Base-by-base conservation (phyloP, 305 asterid genomes). In the Solanum hybrid region DNA sequence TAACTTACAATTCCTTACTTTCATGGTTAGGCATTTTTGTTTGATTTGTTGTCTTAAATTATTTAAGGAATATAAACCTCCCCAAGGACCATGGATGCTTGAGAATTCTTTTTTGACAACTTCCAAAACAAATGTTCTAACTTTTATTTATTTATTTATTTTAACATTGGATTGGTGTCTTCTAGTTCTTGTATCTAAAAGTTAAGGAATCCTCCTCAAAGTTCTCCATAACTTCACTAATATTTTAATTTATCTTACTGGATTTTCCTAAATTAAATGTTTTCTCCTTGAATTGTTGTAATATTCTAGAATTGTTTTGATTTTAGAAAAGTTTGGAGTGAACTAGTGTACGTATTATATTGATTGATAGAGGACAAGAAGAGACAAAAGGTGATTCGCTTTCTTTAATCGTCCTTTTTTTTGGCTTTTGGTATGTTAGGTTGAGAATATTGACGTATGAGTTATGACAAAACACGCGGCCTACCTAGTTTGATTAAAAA, bases 11-110 rank as follows among this genome's bases (percentile, higher is more conserved):
- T 81, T 92, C 93, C 92, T 93, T 90, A 90, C 92, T 93, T 93
- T 92, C 91, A 92, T 92, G 93, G 69, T 88, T 94, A 93, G 93
- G 93, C 94, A 81, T 92, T 85, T 85, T 94, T 93, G 96, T 93
- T 94, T 93, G 92, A 93, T 93, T 90, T 90, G 92, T 86, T 92
- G 94, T 95, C 95, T 69, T 71, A 60, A 56, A 51, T 51, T 51
- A 31, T 51, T 73, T 84, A 72, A 89, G 51, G 86, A 91, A 78
- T 79, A 87, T 27, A 42, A 81, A 51, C 31, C 40, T 27, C 66
- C 46, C 90, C 79, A 88, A 88, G 69, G 85, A 89, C 89, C 91
- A 91, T 91, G 93, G 92, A 89, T 90, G 90, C 66, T 89, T 78
- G 91, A 93, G 94, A 93, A 93, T 93, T 94, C 93, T 92, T 40